phyloP scores from a whole-genome alignment of 2,329 filamentous ascomycete genomes.

The Claviceps arundinis region DNA sequence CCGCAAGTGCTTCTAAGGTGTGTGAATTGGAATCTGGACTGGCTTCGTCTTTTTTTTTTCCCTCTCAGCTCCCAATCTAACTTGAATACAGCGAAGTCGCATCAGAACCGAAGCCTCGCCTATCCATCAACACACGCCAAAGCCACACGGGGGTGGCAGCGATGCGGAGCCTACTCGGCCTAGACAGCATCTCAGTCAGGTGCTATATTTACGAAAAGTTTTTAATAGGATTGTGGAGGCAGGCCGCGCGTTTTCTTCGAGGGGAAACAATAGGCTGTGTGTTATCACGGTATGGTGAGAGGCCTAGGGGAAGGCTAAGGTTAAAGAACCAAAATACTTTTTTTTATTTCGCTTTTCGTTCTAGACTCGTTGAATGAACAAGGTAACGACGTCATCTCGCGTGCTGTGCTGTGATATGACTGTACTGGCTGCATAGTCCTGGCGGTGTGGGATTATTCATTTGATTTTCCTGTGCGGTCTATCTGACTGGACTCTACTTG shows the following conservation, averaged over 20 bases:
- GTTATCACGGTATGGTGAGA: constrained; percentile 37
- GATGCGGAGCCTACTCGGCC: constrained; percentile 29
- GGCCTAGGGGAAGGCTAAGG: constrained; percentile 37
- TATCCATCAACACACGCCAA: constrained; percentile 24
- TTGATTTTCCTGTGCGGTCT: not conserved
- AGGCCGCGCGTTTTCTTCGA: constrained; percentile 32
- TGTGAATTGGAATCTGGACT: not conserved
- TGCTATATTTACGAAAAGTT: constrained; percentile 46
- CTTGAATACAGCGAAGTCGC: constrained; percentile 13
- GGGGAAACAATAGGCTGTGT: constrained; percentile 34
- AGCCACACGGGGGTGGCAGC: constrained; percentile 31
- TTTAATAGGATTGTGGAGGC: constrained; percentile 41
- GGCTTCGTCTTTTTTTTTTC: too few species aligned
- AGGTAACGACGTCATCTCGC: constrained; percentile 1
- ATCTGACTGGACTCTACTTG: not conserved
- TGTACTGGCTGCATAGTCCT: not conserved
- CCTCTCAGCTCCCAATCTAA: not conserved
- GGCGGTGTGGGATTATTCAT: not conserved
- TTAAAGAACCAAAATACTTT: constrained; percentile 44
- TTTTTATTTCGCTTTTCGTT: constrained; percentile 22
- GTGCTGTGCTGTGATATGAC: not conserved
- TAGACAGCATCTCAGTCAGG: constrained; percentile 35
- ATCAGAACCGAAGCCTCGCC: constrained; percentile 21
- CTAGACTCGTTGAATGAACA: constrained; percentile 17
- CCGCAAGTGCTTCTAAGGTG: constrained; percentile 99